phyloP scores from a whole-genome alignment of 1,139 yeast species.

The Debaryomyces fabryi region DNA sequence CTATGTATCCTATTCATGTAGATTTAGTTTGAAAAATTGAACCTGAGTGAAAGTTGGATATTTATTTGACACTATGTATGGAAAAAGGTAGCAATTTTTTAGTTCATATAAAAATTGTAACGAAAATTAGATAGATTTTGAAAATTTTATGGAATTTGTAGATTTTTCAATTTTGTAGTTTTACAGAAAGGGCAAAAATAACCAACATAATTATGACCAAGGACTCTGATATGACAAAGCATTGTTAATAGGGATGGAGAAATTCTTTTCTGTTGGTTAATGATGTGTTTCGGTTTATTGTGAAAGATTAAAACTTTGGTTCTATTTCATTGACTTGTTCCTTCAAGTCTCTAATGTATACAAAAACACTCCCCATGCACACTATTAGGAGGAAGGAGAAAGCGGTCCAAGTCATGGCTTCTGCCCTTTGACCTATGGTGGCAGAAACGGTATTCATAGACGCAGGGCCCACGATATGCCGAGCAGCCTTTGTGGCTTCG shows the following conservation, averaged over 20 bases:
- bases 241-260: not conserved
- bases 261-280: not conserved
- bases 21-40: not conserved
- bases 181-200: not conserved
- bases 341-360: constrained; percentile 10
- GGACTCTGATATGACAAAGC: not conserved
- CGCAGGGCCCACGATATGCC: constrained; percentile 47
- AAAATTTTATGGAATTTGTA: too few species aligned
- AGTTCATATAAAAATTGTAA: not conserved
- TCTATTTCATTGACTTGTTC: constrained; percentile 7
- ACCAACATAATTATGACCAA: not conserved
- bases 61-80: not conserved
- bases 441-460: constrained; percentile 55
- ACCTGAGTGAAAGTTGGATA: not conserved
- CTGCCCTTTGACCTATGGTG: constrained; percentile 55
- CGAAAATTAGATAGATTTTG: not conserved
- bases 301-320: constrained; percentile 9
- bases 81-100: not conserved
- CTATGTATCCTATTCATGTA: not conserved
- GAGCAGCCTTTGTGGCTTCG: constrained; percentile 56
- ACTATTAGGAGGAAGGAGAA: constrained; percentile 47
- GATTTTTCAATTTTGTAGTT: not conserved
- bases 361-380: constrained; percentile 22
- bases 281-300: not conserved
- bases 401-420: constrained; percentile 63